Conservation (phyloP, 352 stramenopile genomes). For the Aphanomyces stellatus region DNA sequence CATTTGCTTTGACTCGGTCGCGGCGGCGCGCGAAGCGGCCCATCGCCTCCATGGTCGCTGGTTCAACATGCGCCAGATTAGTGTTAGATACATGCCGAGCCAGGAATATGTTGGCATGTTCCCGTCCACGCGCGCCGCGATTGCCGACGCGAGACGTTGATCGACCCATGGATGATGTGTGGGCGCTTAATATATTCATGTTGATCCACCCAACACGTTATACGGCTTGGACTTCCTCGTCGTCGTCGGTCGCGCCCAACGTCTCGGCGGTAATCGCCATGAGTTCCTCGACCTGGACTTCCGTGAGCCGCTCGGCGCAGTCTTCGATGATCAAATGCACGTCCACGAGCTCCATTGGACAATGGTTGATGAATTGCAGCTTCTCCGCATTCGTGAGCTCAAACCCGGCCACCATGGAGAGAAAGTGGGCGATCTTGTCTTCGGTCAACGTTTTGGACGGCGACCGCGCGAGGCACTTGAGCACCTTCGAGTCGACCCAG, state of each 20-base stretch:
- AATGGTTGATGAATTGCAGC: constrained; percentile 82
- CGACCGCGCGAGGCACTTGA: constrained; percentile 74
- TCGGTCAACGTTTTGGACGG: constrained; percentile 41
- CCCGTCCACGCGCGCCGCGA: constrained; percentile 44
- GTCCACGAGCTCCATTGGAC: constrained; percentile 74
- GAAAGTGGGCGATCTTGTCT: constrained; percentile 47
- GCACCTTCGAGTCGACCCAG: constrained; percentile 86
- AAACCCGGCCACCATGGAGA: constrained; percentile 40
- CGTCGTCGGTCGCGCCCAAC: constrained; percentile 30
- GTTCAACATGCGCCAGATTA: constrained; percentile 89
- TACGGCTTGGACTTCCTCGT: constrained; percentile 24
- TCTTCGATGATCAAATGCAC: constrained; percentile 80
- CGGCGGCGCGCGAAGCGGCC: constrained; percentile 45
- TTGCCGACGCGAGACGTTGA: constrained; percentile 36
- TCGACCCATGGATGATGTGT: constrained; percentile 27
- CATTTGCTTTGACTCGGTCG: constrained; percentile 64
- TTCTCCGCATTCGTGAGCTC: constrained; percentile 59
- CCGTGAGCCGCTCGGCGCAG: constrained; percentile 64
- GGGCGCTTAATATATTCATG: neutral
- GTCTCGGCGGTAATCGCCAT: constrained; percentile 60
- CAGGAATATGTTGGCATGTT: constrained; percentile 88
- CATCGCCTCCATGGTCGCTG: constrained; percentile 80
- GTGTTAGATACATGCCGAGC: constrained; percentile 73
- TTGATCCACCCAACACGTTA: neutral
- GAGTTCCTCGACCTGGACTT: constrained; percentile 69